Evolutionary conservation across 2,329 filamentous ascomycete genomes (phyloP), one percentile per base, ranked within the genome.

Genomic region (Paraphoma chrysanthemicola): DNA sequence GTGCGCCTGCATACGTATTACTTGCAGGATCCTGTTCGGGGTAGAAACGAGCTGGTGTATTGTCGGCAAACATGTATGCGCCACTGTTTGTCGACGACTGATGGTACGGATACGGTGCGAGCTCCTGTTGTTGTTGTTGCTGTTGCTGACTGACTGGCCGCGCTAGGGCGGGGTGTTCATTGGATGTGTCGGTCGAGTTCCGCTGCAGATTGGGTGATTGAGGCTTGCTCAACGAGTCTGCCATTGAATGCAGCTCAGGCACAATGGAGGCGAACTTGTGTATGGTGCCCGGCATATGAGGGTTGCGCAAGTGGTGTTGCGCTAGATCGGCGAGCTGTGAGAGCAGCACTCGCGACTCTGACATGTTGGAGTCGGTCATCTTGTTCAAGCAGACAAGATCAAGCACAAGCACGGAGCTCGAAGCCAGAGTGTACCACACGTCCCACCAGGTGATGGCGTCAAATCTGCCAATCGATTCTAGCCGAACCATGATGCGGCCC

Each of bases 371-470:
- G 16, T 53, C 54, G 1, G 54, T 57, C 1, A 59, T 52, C 18
- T 67, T 67, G 39, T 68, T 63, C 29, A 66, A 49, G 45, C 66
- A 79, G 46, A 71, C 69, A 6, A 80, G 65, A 41, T 77, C 73
- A 5, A 80, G 70, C 1, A 78, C 74, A 1, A 80, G 70, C 1
- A 75, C 65, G 8, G 78, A 73, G 43, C 71, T 72, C 1, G 77
- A 72, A 14, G 76, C 63, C 42, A 79, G 71, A 3, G 75, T 63
- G 42, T 76, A 79, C 70, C 77, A 81, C 4, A 77, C 63, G 48
- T 81, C 79, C 64, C 73, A 78, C 73, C 76, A 78, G 1, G 74
- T 75, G 14, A 77, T 70, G n/a, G 73, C 63, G 56, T 80, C 76
- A 48, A 80, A 78, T 41, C 73, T 75, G 5, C 68, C 67, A 41